phyloP scores from a whole-genome alignment of 345 rosid genomes.

The Salix dunnii region DNA sequence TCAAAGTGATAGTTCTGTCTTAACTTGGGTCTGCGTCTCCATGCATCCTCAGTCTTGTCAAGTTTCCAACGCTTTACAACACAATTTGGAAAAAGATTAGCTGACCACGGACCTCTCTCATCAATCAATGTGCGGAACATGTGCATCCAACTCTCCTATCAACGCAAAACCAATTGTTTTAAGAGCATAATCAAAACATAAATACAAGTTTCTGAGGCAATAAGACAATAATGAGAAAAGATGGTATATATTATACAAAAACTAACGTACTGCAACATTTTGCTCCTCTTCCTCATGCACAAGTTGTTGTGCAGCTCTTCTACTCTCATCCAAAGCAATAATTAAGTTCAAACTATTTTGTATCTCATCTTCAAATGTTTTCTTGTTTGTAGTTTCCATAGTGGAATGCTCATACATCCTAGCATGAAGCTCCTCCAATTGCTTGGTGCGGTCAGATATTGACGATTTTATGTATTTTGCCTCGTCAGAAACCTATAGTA shows the following conservation, averaged over 20 bases:
- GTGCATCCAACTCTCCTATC: slow-evolving; percentile 90
- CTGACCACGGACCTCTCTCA: slow-evolving; percentile 99
- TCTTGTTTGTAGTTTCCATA: slow-evolving; percentile 47
- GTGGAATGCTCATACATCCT: slow-evolving; percentile 58
- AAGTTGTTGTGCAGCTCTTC: slow-evolving; percentile 66
- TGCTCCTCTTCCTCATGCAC: slow-evolving; percentile 83
- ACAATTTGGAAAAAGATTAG: slow-evolving; percentile 82
- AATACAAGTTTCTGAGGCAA: neutral
- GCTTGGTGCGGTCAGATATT: slow-evolving; percentile 63
- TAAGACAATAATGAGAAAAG: slow-evolving; percentile 2
- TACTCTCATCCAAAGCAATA: slow-evolving; percentile 74
- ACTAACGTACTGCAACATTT: slow-evolving; percentile 62
- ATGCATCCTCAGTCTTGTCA: slow-evolving; percentile 92
- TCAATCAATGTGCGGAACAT: slow-evolving; percentile 89
- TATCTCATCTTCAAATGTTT: slow-evolving; percentile 76
- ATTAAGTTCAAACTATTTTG: slow-evolving; percentile 52
- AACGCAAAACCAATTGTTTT: slow-evolving; percentile 5
- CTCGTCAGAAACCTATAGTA: slow-evolving; percentile 68
- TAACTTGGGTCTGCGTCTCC: slow-evolving; percentile 93
- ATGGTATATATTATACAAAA: neutral
- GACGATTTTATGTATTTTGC: slow-evolving; percentile 59
- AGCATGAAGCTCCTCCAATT: slow-evolving; percentile 59
- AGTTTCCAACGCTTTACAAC: slow-evolving; percentile 79
- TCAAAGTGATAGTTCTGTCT: slow-evolving; percentile 91
- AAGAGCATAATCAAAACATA: neutral